Conservation (phyloP, 2,329 filamentous ascomycete genomes). For the Sordariomycetes sp. region DNA sequence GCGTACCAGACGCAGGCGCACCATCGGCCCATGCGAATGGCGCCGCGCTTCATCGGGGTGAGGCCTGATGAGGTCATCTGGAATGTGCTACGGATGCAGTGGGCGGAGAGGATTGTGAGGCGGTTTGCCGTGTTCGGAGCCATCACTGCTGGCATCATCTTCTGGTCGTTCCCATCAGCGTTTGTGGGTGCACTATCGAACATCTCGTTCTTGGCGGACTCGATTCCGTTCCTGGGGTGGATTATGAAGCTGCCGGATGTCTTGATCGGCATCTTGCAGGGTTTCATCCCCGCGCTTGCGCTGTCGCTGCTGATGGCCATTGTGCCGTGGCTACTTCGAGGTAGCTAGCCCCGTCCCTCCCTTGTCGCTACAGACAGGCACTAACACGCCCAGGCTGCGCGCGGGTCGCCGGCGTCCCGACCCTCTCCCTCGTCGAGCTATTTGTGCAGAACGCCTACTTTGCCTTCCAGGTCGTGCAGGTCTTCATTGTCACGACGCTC, state of each 20-base stretch:
- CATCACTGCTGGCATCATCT: constrained; percentile 63
- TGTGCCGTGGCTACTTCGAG: constrained; percentile 63
- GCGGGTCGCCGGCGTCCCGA: constrained; percentile 57
- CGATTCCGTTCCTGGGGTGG: constrained; percentile 58
- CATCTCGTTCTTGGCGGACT: constrained; percentile 53
- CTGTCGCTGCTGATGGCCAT: constrained; percentile 73
- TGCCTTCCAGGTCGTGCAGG: constrained; percentile 67
- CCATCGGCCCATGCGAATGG: constrained; percentile 72
- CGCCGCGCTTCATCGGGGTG: constrained; percentile 71
- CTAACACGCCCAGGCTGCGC: constrained; percentile 40
- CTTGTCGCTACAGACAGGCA: not conserved
- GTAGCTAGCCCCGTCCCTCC: constrained; percentile 18
- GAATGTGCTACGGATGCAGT: constrained; percentile 55
- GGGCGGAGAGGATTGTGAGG: constrained; percentile 66
- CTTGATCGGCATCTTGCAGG: constrained; percentile 69
- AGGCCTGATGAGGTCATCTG: constrained; percentile 75
- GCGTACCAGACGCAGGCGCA: constrained; percentile 76
- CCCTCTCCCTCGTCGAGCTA: constrained; percentile 58
- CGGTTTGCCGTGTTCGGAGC: constrained; percentile 49
- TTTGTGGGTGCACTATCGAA: constrained; percentile 79
- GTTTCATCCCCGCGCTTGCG: constrained; percentile 66
- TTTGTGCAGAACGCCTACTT: constrained; percentile 73
- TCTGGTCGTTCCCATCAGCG: constrained; percentile 69
- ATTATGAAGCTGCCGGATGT: constrained; percentile 53
- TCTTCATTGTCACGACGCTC: constrained; percentile 72